Base-by-base conservation (phyloP, 164 flowering plant genomes). In the Macadamia integrifolia region DNA sequence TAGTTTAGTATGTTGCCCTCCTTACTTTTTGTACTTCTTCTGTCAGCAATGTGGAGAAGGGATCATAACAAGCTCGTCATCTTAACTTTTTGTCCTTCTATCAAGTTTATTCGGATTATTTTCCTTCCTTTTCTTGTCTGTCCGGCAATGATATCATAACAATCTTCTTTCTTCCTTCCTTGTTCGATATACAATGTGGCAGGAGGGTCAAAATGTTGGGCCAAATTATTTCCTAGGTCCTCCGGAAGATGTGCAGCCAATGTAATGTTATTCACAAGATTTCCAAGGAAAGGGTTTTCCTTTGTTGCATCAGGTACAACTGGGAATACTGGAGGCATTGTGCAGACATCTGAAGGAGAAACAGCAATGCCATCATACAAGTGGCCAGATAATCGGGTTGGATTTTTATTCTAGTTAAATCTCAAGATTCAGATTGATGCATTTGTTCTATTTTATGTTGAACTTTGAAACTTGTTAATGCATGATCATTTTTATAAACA, bases 321-420 rank as follows among this genome's bases (percentile, higher is more conserved):
- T 32, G 63, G 57, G 62, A 55, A 66, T 32, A n/a, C 17, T 23
- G 67, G 66, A 53, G 72, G 62, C 65, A 40, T 14, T 49, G 40
- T 14, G 11, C 62, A 59, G 56, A 62, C 56, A 40, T 49, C 70
- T 49, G 62, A 72, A 17, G 73, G 66, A 42, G 76, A 70, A 35
- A 32, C 58, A 35, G n/a, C 50, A 10, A 31, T 52, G 43, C 32
- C 67, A 48, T 40, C 61, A n/a, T 78, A 65, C 58, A 42, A 61
- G 42, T 78, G 81, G 81, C 76, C 78, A 15, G 76, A 78, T 61
- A 67, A 64, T 29, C 69, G 67, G 76, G 81, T 78, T 68, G 52
- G 59, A 6, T 15, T 6, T 11, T 31, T 31, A 12, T 8, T 59
- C 32, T 13, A 55, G n/a, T 71, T 40, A 60, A 5, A 18, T 50